Conservation (phyloP, 192 early-diverging fungal genomes). For the Umbelopsis ramanniana region DNA sequence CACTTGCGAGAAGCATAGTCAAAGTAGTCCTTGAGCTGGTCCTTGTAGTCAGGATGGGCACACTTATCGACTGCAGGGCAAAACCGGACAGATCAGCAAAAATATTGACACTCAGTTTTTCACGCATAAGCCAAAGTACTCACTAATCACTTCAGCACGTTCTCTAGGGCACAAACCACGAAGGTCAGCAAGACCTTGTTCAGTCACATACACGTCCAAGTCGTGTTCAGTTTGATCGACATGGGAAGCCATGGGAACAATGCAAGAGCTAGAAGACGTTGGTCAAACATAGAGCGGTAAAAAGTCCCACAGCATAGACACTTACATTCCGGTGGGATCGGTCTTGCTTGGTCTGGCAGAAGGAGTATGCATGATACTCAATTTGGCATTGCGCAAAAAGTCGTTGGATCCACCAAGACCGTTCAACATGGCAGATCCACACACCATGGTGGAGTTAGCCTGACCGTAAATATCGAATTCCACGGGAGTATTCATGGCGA, state of each 20-base stretch:
- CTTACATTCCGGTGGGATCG: conserved; percentile 40
- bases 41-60: conserved; percentile 46
- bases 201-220: conserved; percentile 47
- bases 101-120: not conserved
- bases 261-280: conserved; percentile 27
- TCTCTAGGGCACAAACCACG: conserved; percentile 45
- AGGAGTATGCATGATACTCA: conserved; percentile 49
- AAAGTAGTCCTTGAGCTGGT: conserved; percentile 44
- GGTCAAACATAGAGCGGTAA: too few species aligned
- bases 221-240: conserved; percentile 51
- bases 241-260: conserved; percentile 47
- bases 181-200: conserved; percentile 50
- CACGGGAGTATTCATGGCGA: conserved; percentile 52
- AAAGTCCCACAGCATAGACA: not conserved
- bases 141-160: conserved; percentile 44
- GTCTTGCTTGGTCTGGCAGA: conserved; percentile 44
- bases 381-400: conserved; percentile 47
- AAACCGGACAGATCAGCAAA: not conserved
- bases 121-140: not conserved
- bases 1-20: conserved; percentile 43
- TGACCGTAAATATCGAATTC: conserved; percentile 53
- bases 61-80: conserved; percentile 38
- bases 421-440: conserved; percentile 48
- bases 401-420: conserved; percentile 47
- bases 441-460: conserved; percentile 45